phyloP scores from a whole-genome alignment of 2,329 filamentous ascomycete genomes.

The Ramularia collo-cygni region DNA sequence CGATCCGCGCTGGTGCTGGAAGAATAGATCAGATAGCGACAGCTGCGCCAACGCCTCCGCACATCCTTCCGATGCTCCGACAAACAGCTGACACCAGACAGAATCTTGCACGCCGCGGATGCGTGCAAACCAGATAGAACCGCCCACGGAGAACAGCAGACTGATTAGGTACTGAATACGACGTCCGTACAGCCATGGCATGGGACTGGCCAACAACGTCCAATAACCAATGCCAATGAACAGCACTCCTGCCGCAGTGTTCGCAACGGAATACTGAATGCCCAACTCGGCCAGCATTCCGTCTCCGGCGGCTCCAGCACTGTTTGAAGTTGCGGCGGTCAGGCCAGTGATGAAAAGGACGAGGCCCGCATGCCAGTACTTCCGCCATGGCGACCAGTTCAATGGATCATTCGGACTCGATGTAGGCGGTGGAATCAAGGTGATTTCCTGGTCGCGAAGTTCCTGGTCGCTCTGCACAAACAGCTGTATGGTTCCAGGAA shows the following conservation, averaged over 20 bases:
- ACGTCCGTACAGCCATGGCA: slow-evolving; percentile 49
- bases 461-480: slow-evolving; percentile 15
- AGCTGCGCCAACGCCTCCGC: slow-evolving; percentile 52
- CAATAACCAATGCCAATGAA: slow-evolving; percentile 52
- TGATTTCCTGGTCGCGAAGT: slow-evolving; percentile 36
- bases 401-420: slow-evolving; percentile 27
- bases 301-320: slow-evolving; percentile 47
- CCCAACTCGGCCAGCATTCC: slow-evolving; percentile 46
- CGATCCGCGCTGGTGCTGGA: slow-evolving; percentile 50
- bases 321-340: slow-evolving; percentile 51
- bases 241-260: slow-evolving; percentile 51
- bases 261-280: slow-evolving; percentile 47
- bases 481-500: slow-evolving; percentile 20
- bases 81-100: slow-evolving; percentile 51
- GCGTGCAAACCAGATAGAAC: slow-evolving; percentile 49
- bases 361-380: slow-evolving; percentile 36
- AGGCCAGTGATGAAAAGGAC: slow-evolving; percentile 49
- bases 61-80: slow-evolving; percentile 51
- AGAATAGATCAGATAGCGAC: slow-evolving; percentile 53
- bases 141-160: slow-evolving; percentile 43
- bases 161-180: slow-evolving; percentile 50
- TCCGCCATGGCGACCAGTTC: slow-evolving; percentile 26
- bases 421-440: slow-evolving; percentile 48
- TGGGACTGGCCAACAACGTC: slow-evolving; percentile 47
- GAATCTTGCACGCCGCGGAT: slow-evolving; percentile 40